Percentiles rank a stretch among this genome's conserved stretches.
phyloP scores from a whole-genome alignment of 2,329 filamentous ascomycete genomes.

The Paracorniculantispora psalliotae region DNA sequence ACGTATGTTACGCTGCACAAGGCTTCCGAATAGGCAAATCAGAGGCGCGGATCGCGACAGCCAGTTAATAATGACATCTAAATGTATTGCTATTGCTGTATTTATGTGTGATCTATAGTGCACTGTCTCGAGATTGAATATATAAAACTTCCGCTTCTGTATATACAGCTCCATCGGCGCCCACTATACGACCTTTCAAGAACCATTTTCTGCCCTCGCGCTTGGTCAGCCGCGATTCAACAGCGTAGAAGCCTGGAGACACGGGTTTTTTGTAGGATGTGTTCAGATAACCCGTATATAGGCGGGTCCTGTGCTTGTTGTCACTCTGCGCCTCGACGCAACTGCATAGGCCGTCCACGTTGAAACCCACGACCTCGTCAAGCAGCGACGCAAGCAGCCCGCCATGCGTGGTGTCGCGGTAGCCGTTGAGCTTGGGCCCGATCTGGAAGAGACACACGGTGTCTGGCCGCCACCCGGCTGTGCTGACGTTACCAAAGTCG shows the following conservation, averaged over 20 bases:
- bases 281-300: slow-evolving; percentile 9
- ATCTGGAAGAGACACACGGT: neutral
- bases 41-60: too few species aligned
- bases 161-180: neutral
- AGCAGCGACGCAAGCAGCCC: slow-evolving; percentile 5
- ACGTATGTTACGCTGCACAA: slow-evolving; percentile 7
- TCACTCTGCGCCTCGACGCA: neutral
- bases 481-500: neutral
- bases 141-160: slow-evolving; percentile 6
- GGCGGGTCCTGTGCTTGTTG: neutral
- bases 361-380: slow-evolving; percentile 3
- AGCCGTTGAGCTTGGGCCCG: slow-evolving; percentile 8
- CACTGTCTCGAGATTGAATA: neutral
- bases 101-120: neutral
- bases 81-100: too few species aligned
- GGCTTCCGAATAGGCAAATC: neutral
- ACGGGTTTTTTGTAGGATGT: neutral
- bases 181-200: neutral
- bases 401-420: slow-evolving; percentile 6
- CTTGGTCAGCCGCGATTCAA: slow-evolving; percentile 3
- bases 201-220: slow-evolving; percentile 8
- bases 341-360: neutral
- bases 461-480: neutral
- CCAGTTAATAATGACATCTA: too few species aligned
- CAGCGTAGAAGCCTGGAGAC: slow-evolving; percentile 5